A percentile compares a stretch with the other conserved stretches of the same genome.
Evolutionary conservation across 768 basidiomycete genomes (phyloP).

Genomic region (Auriscalpium orientale): DNA sequence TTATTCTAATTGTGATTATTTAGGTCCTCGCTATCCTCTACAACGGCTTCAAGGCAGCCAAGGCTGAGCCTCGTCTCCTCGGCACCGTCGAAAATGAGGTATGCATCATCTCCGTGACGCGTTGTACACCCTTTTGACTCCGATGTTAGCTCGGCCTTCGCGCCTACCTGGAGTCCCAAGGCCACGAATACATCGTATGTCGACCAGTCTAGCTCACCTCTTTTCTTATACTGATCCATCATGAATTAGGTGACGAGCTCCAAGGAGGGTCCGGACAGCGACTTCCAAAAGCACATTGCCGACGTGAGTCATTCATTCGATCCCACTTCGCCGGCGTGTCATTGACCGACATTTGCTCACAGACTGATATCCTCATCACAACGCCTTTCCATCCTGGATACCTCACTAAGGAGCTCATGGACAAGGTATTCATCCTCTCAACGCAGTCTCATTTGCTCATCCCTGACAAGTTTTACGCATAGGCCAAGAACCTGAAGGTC

Average conservation of each 20-base stretch:
- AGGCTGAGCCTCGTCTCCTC: slow-evolving; percentile 23
- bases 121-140: neutral
- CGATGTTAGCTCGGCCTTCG: slow-evolving; percentile 25
- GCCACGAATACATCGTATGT: slow-evolving; percentile 29
- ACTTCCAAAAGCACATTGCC: slow-evolving; percentile 29
- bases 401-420: slow-evolving; percentile 19
- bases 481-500: slow-evolving; percentile 78
- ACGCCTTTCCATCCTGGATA: slow-evolving; percentile 25
- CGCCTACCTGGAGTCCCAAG: slow-evolving; percentile 28
- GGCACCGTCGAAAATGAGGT: slow-evolving; percentile 30
- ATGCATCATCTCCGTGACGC: neutral
- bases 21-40: slow-evolving; percentile 18
- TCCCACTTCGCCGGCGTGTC: neutral
- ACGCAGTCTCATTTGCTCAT: neutral
- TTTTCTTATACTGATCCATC: too few species aligned
- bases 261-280: slow-evolving; percentile 32
- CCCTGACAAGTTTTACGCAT: neutral
- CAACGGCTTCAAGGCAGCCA: slow-evolving; percentile 15
- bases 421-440: slow-evolving; percentile 4
- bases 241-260: slow-evolving; percentile 23
- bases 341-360: neutral
- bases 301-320: slow-evolving; percentile 19
- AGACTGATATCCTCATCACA: slow-evolving; percentile 15
- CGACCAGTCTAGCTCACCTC: too few species aligned
- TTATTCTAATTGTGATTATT: too few species aligned